Conservation (phyloP, 1,139 yeast species). For the Yamadazyma atmosphaerica region DNA sequence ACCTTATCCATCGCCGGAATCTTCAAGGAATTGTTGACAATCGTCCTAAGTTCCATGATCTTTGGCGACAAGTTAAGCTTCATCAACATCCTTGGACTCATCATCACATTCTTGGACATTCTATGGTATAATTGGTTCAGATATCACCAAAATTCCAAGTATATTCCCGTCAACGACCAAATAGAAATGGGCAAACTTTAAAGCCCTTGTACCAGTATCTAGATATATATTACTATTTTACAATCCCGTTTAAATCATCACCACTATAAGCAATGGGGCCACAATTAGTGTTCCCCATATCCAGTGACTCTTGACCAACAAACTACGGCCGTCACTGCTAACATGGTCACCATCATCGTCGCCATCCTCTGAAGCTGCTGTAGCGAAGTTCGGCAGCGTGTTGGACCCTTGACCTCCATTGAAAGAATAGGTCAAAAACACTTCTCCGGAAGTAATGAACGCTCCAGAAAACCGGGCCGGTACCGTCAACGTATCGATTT, state of each 20-base stretch:
- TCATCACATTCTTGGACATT: conserved; percentile 75
- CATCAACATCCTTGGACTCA: conserved; percentile 73
- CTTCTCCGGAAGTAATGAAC: conserved; percentile 32
- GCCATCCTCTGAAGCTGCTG: conserved; percentile 15
- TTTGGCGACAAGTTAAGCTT: conserved; percentile 72
- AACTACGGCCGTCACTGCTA: background rate
- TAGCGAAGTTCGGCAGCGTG: conserved; percentile 11
- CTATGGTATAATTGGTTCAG: conserved; percentile 77
- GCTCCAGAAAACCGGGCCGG: conserved; percentile 40
- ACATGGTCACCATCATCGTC: conserved; percentile 1
- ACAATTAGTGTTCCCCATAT: background rate
- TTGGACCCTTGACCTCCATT: conserved; percentile 7
- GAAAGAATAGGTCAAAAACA: conserved; percentile 21
- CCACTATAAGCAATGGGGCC: too few relatives aligned
- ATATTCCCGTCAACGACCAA: conserved; percentile 8
- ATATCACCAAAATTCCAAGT: conserved; percentile 26
- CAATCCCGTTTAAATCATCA: too few relatives aligned
- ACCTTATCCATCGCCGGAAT: conserved; percentile 91
- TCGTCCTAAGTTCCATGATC: conserved; percentile 64
- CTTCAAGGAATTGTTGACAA: conserved; percentile 85
- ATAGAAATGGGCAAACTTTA: conserved; percentile 15
- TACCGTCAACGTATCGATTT: conserved; percentile 21
- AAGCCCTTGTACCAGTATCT: background rate
- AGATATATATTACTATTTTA: conserved; percentile 1
- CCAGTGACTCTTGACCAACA: background rate